Evolutionary conservation across 176 grass and related monocot species (phyloP).

Genomic region (Rhynchospora breviuscula): DNA sequence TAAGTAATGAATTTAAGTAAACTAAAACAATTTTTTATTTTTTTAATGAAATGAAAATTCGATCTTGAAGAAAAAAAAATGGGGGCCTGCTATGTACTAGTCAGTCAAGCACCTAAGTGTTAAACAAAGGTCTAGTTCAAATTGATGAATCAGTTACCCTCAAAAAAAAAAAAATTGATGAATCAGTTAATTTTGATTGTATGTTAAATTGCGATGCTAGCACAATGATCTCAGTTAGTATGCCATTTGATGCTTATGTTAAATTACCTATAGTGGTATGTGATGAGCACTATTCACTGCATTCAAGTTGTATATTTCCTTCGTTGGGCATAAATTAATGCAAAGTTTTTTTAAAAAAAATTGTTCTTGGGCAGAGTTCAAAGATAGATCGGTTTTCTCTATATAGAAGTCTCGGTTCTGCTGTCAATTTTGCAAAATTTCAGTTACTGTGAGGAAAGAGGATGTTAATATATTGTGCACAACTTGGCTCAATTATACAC

Average conservation of each 20-base stretch:
- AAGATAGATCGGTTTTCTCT: slow-evolving; percentile 70
- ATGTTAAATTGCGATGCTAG: slow-evolving; percentile 70
- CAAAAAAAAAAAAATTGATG: no score
- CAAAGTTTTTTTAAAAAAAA: background rate
- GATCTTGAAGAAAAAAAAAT: no score
- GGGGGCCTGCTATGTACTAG: no score
- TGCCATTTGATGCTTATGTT: slow-evolving; percentile 45
- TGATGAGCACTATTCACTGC: background rate
- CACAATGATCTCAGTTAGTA: slow-evolving; percentile 29
- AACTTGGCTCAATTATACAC: no score
- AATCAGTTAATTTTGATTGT: slow-evolving; percentile 52
- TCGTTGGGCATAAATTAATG: slow-evolving; percentile 11
- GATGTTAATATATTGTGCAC: slow-evolving; percentile 55
- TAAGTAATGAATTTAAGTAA: no score
- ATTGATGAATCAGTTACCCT: no score
- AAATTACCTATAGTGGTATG: slow-evolving; percentile 65
- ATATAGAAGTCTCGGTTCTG: slow-evolving; percentile 48
- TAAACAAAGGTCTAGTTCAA: no score
- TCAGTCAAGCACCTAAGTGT: no score
- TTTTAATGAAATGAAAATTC: no score
- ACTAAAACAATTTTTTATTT: no score
- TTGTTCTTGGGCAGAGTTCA: slow-evolving; percentile 47
- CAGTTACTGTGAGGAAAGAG: slow-evolving; percentile 48
- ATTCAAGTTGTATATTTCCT: background rate
- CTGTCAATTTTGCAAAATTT: slow-evolving; percentile 65